Percentiles rank a stretch among this genome's conserved stretches.
phyloP scores from a whole-genome alignment of 1,284 basidiomycete species.

The Ustilago cynodontis region DNA sequence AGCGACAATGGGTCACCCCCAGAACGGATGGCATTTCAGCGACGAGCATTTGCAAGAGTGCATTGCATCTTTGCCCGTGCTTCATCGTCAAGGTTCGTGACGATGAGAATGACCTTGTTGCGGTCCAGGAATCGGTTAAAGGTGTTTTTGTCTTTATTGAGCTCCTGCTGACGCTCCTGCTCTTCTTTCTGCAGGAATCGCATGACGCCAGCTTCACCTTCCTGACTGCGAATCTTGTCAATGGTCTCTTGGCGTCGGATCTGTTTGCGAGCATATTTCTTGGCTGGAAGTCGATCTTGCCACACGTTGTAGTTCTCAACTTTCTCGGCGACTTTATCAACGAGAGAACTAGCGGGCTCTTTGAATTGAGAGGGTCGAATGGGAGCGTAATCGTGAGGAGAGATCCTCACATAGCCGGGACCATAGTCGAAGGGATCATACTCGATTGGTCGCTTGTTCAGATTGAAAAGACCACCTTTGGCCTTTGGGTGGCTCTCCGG shows the following conservation, averaged over 20 bases:
- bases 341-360: not conserved
- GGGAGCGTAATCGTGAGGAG: conserved; percentile 9
- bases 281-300: conserved; percentile 34
- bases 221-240: not conserved
- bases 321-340: conserved; percentile 18
- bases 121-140: conserved; percentile 9
- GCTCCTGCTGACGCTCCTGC: not conserved
- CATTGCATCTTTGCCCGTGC: conserved; percentile 9
- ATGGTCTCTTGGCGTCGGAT: conserved; percentile 14
- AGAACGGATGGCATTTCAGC: not conserved
- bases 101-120: conserved; percentile 26
- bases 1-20: not conserved
- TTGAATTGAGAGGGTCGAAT: conserved; percentile 18
- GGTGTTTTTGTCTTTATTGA: conserved; percentile 6
- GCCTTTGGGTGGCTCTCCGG: conserved; percentile 18
- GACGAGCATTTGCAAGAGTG: conserved; percentile 5
- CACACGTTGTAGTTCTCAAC: conserved; percentile 31
- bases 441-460: conserved; percentile 27
- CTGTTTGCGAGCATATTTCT: conserved; percentile 13
- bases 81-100: conserved; percentile 16
- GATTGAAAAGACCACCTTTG: conserved; percentile 23
- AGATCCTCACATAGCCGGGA: conserved; percentile 7
- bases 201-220: conserved; percentile 8
- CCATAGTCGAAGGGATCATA: conserved; percentile 39
- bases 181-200: conserved; percentile 11